Base-by-base conservation (phyloP, 305 asterid genomes). In the Solanum hybrid region DNA sequence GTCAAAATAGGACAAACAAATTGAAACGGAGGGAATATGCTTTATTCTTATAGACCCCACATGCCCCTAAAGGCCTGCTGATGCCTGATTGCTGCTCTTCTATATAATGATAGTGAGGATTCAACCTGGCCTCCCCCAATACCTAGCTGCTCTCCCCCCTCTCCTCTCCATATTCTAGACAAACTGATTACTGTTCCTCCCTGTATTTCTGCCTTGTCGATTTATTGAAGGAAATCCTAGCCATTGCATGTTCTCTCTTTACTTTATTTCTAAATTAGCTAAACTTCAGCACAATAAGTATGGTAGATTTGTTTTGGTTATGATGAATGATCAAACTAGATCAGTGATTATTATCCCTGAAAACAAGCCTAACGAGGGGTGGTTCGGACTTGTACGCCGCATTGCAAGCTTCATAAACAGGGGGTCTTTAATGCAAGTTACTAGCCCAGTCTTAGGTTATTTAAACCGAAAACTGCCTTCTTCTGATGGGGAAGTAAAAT, bases 401-500 rank as follows among this genome's bases (percentile, higher is more conserved):
- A 28, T 29, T 29, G 79, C 36, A 74, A 74, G 79, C 36, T 29
- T 74, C 79, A 0, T 74, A 74, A 28, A 13, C 37, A 74, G 79
- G 79, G 79, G 79, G 36, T 74, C 79, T 74, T 74, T 74, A 29
- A 29, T 74, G 79, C 37, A 74, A 74, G n/a, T 29, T 74, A 74
- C 79, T 29, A 28, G 11, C 36, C 78, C 20, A 71, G 78, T 71
- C 20, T 73, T 73, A 28, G 78, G 78, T 16, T 14, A 73, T 73
- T 73, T 28, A 73, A 71, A 73, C 33, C 22, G 80, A 90, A 94
- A 85, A 90, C 92, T 83, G 57, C 95, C 96, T 87, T 94, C 94
- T 14, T 89, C 93, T 4, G 93, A 93, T 89, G 97, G 94, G 80
- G 94, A 96, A 51, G 96, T 93, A 67, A 94, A 95, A 96, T 61